These are phyloP conservation scores for Exophiala bonariae DNA, from an alignment of 2,329 filamentous ascomycete genomes.

Conservation along the genomic window DNA sequence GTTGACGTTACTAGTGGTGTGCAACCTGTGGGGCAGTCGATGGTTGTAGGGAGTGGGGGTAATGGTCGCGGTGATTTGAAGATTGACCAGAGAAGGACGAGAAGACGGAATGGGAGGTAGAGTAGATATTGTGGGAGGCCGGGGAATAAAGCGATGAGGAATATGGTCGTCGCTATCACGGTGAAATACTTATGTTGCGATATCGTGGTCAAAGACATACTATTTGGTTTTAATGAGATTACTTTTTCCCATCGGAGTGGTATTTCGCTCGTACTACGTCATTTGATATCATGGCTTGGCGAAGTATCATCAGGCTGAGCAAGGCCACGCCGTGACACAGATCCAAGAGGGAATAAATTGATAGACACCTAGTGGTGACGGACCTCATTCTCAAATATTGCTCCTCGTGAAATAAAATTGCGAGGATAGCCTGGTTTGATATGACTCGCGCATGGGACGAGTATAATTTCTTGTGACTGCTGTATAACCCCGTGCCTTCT, in stretches of 20 bases:
- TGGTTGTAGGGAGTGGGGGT: not conserved
- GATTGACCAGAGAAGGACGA: not conserved
- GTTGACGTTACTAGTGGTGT: too few species aligned
- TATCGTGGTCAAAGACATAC: conserved; percentile 23
- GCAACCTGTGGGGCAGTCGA: conserved; percentile 16
- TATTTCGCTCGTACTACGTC: not conserved
- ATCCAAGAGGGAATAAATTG: too few species aligned
- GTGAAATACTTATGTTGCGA: conserved; percentile 23
- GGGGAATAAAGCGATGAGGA: conserved; percentile 23
- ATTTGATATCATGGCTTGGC: not conserved
- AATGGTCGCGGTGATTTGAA: not conserved
- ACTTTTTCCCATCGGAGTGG: not conserved
- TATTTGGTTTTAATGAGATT: too few species aligned
- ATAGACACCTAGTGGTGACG: too few species aligned
- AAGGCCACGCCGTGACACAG: too few species aligned
- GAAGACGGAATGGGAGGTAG: conserved; percentile 16
- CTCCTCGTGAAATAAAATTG: not conserved
- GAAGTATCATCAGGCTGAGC: too few species aligned
- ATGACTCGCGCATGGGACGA: too few species aligned
- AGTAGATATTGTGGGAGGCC: conserved; percentile 26
- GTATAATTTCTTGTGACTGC: too few species aligned
- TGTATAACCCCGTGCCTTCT: too few species aligned
- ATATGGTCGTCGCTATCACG: conserved; percentile 17
- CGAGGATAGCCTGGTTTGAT: too few species aligned
- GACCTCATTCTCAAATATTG: too few species aligned